These are phyloP conservation scores for Aspergillus luchuensis DNA, from an alignment of 2,329 filamentous ascomycete genomes.

Conservation along the genomic window DNA sequence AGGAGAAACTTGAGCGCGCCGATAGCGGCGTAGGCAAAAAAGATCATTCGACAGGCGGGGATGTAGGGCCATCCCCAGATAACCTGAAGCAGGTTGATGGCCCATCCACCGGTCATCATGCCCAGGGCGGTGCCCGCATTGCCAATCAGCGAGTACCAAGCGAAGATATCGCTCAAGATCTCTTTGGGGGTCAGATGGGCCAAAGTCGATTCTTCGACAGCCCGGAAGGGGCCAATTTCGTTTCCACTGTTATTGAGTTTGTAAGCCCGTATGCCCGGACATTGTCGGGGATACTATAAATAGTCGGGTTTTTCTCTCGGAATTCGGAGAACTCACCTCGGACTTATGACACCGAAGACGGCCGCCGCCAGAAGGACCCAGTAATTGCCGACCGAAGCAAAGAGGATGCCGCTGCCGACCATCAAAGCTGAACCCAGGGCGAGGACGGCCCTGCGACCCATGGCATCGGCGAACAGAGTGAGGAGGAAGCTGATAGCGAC, in stretches of 20 bases:
- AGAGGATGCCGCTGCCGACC: conserved; percentile 58
- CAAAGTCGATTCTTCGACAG: conserved; percentile 66
- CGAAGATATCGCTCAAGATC: conserved; percentile 63
- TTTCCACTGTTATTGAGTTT: conserved; percentile 48
- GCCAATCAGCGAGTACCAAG: conserved; percentile 62
- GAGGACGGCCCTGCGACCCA: conserved; percentile 60
- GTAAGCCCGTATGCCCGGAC: background rate
- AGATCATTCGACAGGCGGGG: conserved; percentile 58
- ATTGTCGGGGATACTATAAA: background rate
- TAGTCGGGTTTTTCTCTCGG: background rate
- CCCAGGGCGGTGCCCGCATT: conserved; percentile 64
- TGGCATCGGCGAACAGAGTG: conserved; percentile 60
- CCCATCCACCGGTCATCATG: conserved; percentile 61
- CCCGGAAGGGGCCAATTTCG: conserved; percentile 68
- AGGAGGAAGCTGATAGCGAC: conserved; percentile 60
- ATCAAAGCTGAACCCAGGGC: conserved; percentile 58
- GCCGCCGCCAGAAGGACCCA: conserved; percentile 62
- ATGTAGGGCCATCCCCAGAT: conserved; percentile 48
- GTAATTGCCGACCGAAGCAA: conserved; percentile 58
- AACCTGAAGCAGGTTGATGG: conserved; percentile 54
- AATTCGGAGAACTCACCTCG: conserved; percentile 40
- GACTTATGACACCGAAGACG: conserved; percentile 63
- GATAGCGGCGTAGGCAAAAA: conserved; percentile 58
- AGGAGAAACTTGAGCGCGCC: conserved; percentile 61
- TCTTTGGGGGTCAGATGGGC: conserved; percentile 60